Base-by-base conservation (phyloP, 2,329 filamentous ascomycete species). In the Diaporthe eres region DNA sequence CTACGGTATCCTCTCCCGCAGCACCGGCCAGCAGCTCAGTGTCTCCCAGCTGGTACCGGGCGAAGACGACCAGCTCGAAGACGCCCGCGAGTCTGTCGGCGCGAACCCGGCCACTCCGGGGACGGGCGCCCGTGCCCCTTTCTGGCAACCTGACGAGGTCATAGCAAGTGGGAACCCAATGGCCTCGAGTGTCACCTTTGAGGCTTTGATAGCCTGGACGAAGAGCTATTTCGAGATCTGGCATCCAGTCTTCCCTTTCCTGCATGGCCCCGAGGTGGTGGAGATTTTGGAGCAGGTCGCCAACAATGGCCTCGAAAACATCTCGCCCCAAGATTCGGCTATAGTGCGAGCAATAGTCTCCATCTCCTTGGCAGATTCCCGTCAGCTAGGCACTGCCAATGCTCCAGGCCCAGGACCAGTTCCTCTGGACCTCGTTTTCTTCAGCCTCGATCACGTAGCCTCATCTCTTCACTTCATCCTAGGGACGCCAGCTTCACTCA, bases 181-280 rank as follows among this genome's bases (percentile, higher is more conserved):
- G 6, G 42, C 55, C 17, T 75, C 74, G 9, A 76, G 78, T 1
- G 75, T 84, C n/a, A 79, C 80, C 0, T 90, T 90, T 75, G 87
- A 89, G 12, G 83, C 88, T 25, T 82, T 90, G 22, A 82, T 89
- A 1, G 80, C 83, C 4, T 90, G 88, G 86, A 88, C 87, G 8
- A 84, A 83, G 67, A 87, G 85, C 63, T 92, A 90, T 77, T 91
- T 91, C 76, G 85, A 90, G 34, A 85, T 87, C 22, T 92, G 90
- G 90, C 90, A 92, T 77, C 86, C 88, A 0, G 84, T 88, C 3
- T 87, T 90, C 57, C 90, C 90, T 0, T 91, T 90, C 72, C 82
- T 91, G 7, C 88, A 90, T 77, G 90, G 88, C 0, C 89, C 89
- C 1, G 85, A 86, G 5, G 82, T 91, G 3, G 82, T 91, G 3